Conservation (phyloP, 2,329 filamentous ascomycete species). For the Fusarium papillatum region DNA sequence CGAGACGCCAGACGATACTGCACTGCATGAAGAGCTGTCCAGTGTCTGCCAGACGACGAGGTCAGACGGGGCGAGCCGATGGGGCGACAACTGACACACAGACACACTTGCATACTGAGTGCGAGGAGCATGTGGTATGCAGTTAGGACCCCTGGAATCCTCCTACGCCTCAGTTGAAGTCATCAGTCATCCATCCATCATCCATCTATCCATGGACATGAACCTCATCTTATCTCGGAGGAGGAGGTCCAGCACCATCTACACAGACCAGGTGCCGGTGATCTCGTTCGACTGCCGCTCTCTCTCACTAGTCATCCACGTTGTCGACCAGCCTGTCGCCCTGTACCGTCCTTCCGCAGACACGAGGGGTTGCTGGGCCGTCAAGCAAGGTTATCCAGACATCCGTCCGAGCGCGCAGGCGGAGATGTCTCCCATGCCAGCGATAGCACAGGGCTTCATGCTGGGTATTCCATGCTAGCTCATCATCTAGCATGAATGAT, state of each 20-base stretch:
- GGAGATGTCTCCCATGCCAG: slow-evolving; percentile 19
- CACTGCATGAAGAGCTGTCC: background rate
- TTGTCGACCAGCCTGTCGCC: background rate
- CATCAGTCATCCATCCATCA: background rate
- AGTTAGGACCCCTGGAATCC: background rate
- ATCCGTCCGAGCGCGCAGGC: slow-evolving; percentile 32
- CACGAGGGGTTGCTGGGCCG: slow-evolving; percentile 15
- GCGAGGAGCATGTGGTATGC: background rate
- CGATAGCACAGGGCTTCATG: slow-evolving; percentile 3
- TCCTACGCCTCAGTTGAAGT: background rate
- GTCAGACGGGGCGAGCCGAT: slow-evolving; percentile 11
- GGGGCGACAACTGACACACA: slow-evolving; percentile 3
- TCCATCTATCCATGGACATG: background rate
- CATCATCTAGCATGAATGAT: slow-evolving; percentile 27
- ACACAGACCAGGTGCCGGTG: background rate
- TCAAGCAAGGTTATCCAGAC: slow-evolving; percentile 14
- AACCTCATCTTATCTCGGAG: background rate
- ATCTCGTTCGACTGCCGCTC: background rate
- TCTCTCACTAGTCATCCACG: background rate
- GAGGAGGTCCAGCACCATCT: background rate
- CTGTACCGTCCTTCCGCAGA: background rate
- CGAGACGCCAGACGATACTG: slow-evolving; percentile 6
- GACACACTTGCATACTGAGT: slow-evolving; percentile 1
- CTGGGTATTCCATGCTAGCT: slow-evolving; percentile 20
- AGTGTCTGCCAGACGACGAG: background rate